Evolutionary conservation across 345 rosid species (phyloP).

Genomic region (Erysimum cheiranthoides): DNA sequence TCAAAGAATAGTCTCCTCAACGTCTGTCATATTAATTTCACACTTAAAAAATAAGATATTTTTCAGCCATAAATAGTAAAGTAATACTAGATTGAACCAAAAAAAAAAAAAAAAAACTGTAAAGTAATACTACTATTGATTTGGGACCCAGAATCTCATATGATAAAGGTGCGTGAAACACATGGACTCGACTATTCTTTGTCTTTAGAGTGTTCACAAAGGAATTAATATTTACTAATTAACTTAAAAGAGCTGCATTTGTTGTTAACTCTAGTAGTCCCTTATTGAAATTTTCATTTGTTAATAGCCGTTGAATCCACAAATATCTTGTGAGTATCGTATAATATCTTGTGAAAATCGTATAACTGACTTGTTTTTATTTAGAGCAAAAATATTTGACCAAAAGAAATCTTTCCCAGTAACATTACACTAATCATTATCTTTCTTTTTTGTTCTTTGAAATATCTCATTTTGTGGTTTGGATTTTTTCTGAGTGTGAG

Average conservation of each 20-base stretch:
- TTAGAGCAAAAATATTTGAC: too few species aligned
- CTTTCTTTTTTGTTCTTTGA: neutral
- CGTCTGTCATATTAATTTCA: neutral
- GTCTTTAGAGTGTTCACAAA: constrained; percentile 14
- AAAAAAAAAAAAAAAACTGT: neutral
- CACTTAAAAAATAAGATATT: neutral
- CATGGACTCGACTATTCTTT: constrained; percentile 25
- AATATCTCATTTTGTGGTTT: constrained; percentile 1
- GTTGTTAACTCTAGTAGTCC: constrained; percentile 1
- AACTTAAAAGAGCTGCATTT: neutral
- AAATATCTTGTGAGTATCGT: neutral
- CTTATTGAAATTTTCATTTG: neutral
- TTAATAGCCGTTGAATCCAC: neutral
- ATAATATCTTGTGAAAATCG: neutral
- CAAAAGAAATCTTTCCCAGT: constrained; percentile 1
- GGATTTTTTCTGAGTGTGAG: neutral
- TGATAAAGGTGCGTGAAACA: constrained; percentile 33
- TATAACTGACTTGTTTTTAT: neutral
- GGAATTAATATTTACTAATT: neutral
- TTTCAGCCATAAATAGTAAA: neutral
- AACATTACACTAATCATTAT: neutral
- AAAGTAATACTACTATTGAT: neutral
- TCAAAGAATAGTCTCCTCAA: neutral
- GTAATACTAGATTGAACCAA: neutral
- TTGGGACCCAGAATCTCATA: constrained; percentile 29